Conservation (phyloP, 768 basidiomycete genomes). For the Suillus clintonianus region DNA sequence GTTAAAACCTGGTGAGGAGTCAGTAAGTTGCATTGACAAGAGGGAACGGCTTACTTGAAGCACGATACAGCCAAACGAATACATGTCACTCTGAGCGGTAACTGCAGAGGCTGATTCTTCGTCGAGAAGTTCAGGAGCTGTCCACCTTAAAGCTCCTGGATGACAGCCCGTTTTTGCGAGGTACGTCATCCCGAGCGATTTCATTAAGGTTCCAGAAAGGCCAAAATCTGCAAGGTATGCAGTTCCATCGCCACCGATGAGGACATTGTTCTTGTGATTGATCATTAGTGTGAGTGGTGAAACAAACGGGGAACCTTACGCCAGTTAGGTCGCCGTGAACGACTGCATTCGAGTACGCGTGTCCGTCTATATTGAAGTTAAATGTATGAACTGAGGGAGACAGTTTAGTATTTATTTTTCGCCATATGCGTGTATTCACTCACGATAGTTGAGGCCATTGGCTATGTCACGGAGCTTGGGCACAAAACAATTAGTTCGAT, state of each 20-base stretch:
- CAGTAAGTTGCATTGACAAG: background rate
- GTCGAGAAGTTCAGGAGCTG: slow-evolving; percentile 39
- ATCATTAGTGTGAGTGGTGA: background rate
- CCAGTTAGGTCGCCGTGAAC: slow-evolving; percentile 10
- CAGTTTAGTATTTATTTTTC: background rate
- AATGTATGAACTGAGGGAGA: background rate
- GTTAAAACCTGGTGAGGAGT: background rate
- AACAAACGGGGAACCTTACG: background rate
- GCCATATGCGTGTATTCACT: background rate
- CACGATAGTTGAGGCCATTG: background rate
- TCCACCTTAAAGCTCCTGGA: slow-evolving; percentile 39
- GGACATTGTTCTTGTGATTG: slow-evolving; percentile 9
- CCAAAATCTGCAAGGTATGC: slow-evolving; percentile 48
- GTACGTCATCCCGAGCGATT: slow-evolving; percentile 27
- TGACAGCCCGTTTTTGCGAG: slow-evolving; percentile 5
- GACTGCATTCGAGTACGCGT: background rate
- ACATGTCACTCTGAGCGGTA: slow-evolving; percentile 37
- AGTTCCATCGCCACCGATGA: slow-evolving; percentile 39
- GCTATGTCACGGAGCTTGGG: background rate
- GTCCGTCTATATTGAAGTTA: background rate
- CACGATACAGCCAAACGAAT: slow-evolving; percentile 42
- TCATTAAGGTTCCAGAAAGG: slow-evolving; percentile 38
- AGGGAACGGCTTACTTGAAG: slow-evolving; percentile 10
- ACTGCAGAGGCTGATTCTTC: background rate
- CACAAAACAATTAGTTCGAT: background rate